Base-by-base conservation (phyloP, 2,329 filamentous ascomycete species). In the Lachnellula arida region DNA sequence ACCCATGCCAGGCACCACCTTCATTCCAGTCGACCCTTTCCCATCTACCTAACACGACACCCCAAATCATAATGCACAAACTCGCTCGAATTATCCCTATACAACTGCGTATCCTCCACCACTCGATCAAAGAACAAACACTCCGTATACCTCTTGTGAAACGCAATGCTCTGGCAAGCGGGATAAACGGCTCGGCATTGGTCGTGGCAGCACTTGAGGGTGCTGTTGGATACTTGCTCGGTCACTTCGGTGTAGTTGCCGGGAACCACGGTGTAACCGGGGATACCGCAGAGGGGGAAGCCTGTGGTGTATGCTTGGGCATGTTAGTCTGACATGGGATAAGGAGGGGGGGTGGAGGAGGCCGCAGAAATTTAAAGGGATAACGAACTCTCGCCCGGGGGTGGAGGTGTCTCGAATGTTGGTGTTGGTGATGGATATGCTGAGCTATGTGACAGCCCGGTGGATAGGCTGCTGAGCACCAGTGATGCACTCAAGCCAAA, bases 301-400 rank as follows among this genome's bases (percentile, higher is more conserved):
- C 58, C 60, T 22, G 19, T 34, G 12, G 43, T 40, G 48, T 60
- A 60, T 32, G 49, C 57, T 48, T 59, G 62, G 40, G 64, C 64
- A 51, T 34, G 67, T 71, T 65, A 69, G 65, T 37, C 49, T 57
- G 57, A 25, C 57, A 55, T 19, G 53, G 54, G 32, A 55, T 32
- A 37, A 67, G 12, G 3, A 46, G 42, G 64, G 60, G 40, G 54
- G 61, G 11, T 39, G 39, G 60, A 68, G 76, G 19, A 44, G 5
- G 42, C 42, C 2, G 22, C n/a, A 11, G n/a, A 11, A 34, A 35
- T 15, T 23, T 14, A 15, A 14, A 19, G 25, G 23, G 37, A 43
- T 5, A n/a, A 17, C 25, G 17, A 4, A 52, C 40, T 53, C 34
- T 53, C 19, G 4, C 17, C 51, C 0, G 32, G 51, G 39, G 42